Evolutionary conservation across 2,329 filamentous ascomycete species (phyloP).

Genomic region (Fusarium acutatum): DNA sequence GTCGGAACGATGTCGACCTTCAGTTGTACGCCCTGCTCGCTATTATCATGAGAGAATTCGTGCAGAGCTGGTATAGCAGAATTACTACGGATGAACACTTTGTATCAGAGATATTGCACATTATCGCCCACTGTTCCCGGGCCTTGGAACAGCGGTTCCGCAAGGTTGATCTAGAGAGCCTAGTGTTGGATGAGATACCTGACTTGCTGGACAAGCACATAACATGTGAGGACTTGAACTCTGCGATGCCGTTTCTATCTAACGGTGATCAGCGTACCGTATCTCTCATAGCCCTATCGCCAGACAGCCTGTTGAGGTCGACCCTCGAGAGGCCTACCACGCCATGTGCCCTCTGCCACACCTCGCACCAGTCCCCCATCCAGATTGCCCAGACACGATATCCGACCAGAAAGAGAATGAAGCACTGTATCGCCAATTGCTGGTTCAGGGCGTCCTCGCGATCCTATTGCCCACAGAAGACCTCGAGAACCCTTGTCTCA

Average conservation of each 20-base stretch:
- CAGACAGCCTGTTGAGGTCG: slow-evolving; percentile 66
- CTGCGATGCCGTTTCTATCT: slow-evolving; percentile 13
- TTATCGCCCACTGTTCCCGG: slow-evolving; percentile 91
- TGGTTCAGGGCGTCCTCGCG: slow-evolving; percentile 84
- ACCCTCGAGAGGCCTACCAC: slow-evolving; percentile 80
- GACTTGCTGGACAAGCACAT: slow-evolving; percentile 83
- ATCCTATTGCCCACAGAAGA: slow-evolving; percentile 92
- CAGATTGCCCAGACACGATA: slow-evolving; percentile 58
- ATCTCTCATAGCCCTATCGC: slow-evolving; percentile 67
- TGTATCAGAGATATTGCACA: slow-evolving; percentile 85
- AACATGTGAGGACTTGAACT: slow-evolving; percentile 64
- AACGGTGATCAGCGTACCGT: slow-evolving; percentile 70
- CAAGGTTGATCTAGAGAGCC: slow-evolving; percentile 80
- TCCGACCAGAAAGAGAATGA: slow-evolving; percentile 79
- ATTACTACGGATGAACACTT: slow-evolving; percentile 92
- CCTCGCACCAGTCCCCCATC: slow-evolving; percentile 77
- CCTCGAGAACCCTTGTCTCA: slow-evolving; percentile 85
- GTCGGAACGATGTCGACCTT: slow-evolving; percentile 91
- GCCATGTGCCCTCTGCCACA: slow-evolving; percentile 82
- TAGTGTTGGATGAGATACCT: slow-evolving; percentile 89
- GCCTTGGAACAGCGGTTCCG: slow-evolving; percentile 87
- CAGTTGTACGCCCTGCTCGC: slow-evolving; percentile 94
- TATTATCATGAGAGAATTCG: slow-evolving; percentile 87
- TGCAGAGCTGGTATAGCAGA: slow-evolving; percentile 91
- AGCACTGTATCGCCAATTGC: slow-evolving; percentile 82